Evolutionary conservation across 805 yeast species (phyloP).

Genomic region (Vanderwaltozyma yarrowii): DNA sequence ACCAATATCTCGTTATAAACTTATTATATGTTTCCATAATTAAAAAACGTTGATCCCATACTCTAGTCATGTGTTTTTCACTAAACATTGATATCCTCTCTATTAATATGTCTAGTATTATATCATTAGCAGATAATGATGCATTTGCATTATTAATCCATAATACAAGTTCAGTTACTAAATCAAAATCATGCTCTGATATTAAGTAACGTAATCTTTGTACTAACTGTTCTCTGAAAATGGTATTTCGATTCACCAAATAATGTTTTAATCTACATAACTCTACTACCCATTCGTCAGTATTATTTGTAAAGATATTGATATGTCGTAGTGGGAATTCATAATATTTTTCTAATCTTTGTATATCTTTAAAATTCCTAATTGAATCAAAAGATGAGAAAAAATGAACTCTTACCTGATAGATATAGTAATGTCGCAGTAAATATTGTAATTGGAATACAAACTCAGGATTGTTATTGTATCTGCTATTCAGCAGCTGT

Average conservation of each 20-base stretch:
- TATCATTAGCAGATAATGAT: constrained; percentile 9
- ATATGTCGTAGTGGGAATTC: constrained; percentile 18
- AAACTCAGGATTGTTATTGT: not conserved
- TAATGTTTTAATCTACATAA: constrained; percentile 18
- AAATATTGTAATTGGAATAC: constrained; percentile 1
- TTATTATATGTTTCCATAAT: constrained; percentile 21
- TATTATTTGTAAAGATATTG: constrained; percentile 4
- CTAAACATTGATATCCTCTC: constrained; percentile 14
- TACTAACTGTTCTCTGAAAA: constrained; percentile 8
- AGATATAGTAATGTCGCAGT: constrained; percentile 13
- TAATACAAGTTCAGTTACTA: constrained; percentile 10
- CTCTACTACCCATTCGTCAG: constrained; percentile 12
- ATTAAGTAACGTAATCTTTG: constrained; percentile 9
- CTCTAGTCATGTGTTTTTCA: constrained; percentile 9
- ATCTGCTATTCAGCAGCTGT: not conserved
- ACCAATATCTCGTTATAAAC: constrained; percentile 22
- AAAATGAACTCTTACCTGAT: constrained; percentile 18
- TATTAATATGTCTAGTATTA: constrained; percentile 15
- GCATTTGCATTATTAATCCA: constrained; percentile 20
- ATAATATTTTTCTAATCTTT: constrained; percentile 15
- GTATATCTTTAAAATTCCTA: constrained; percentile 12
- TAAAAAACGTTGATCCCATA: constrained; percentile 13
- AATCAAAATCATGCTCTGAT: constrained; percentile 21
- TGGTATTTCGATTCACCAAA: constrained; percentile 13
- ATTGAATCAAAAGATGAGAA: constrained; percentile 11